Conservation (phyloP, 495 filamentous ascomycete species). For the Sporormia fimetaria region DNA sequence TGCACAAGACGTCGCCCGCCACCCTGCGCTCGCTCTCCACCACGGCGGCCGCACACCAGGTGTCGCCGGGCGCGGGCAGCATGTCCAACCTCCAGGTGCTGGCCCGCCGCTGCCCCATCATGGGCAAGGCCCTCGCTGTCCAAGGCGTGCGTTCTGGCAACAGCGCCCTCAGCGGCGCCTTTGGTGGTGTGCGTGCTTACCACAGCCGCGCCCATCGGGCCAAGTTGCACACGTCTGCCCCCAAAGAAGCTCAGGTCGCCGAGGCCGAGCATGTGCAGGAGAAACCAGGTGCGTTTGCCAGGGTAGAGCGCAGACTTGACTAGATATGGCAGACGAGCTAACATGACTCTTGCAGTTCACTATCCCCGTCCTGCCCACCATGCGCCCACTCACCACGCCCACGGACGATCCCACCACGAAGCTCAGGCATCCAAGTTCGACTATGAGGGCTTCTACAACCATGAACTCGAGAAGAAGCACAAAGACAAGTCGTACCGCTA, state of each 20-base stretch:
- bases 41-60: constrained; percentile 50
- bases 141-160: constrained; percentile 55
- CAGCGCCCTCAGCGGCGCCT: constrained; percentile 34
- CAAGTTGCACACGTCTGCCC: constrained; percentile 65
- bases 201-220: constrained; percentile 48
- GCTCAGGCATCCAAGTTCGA: constrained; percentile 55
- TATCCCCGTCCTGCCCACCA: constrained; percentile 21
- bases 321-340: constrained; percentile 5
- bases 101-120: constrained; percentile 90
- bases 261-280: constrained; percentile 50
- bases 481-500: constrained; percentile 99
- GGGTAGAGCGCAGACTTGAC: neutral
- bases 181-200: constrained; percentile 38
- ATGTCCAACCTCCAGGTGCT: constrained; percentile 96
- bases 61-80: constrained; percentile 70
- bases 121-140: constrained; percentile 92
- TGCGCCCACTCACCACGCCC: constrained; percentile 12
- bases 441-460: constrained; percentile 80
- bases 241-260: constrained; percentile 60
- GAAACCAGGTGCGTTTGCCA: constrained; percentile 34
- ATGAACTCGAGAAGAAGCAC: constrained; percentile 94
- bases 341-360: constrained; percentile 12
- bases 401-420: constrained; percentile 27
- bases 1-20: constrained; percentile 83
- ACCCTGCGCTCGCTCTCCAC: constrained; percentile 84